Base-by-base conservation (phyloP, 179 eudicot species). In the Silene coronaria region DNA sequence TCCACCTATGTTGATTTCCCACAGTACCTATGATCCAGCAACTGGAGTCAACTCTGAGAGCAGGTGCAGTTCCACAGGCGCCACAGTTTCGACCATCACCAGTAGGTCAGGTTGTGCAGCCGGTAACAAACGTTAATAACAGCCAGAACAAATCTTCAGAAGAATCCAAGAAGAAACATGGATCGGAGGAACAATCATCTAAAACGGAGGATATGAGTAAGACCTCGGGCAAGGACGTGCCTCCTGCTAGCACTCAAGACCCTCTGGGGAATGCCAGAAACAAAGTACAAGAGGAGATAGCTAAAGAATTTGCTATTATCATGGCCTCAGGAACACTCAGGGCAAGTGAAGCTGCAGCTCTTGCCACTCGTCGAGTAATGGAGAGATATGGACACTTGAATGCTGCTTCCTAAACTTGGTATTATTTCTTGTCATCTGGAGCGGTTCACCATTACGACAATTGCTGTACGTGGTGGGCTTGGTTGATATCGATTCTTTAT, bases 261-360 rank as follows among this genome's bases (percentile, higher is more conserved):
- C 87, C 93, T n/a, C 90, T 93, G 3, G 97, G 97, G 34, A 82
- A 86, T 71, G 98, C 97, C 27, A 82, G 99, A 70, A 83, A 48
- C 88, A 90, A 89, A 80, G 88, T 96, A 64, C 97, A 91, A 76
- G 98, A 96, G 67, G 98, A 96, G 82, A 93, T 96, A 6, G 76
- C 80, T 19, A 76, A 72, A 12, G 97, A 95, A 76, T 95, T 92
- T 72, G 97, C 96, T 64, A 85, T 92, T 55, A 83, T 96, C 13
- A 91, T 93, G 97, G 97, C 97, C 0, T 82, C 82, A 16, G 97
- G 99, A 67, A 90, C 97, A 0, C 32, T 91, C 28, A 91, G 89
- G 48, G 99, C 99, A 38, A 93, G 99, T 78, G 97, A 93, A 75
- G 98, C 97, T 71, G 98, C 98, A 0, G 97, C 97, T n/a, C 85